A percentile compares a stretch with the other conserved stretches of the same genome.
These are phyloP conservation scores for Penicillium sp. DNA, from an alignment of 2,329 filamentous ascomycete genomes.

Conservation along the genomic window DNA sequence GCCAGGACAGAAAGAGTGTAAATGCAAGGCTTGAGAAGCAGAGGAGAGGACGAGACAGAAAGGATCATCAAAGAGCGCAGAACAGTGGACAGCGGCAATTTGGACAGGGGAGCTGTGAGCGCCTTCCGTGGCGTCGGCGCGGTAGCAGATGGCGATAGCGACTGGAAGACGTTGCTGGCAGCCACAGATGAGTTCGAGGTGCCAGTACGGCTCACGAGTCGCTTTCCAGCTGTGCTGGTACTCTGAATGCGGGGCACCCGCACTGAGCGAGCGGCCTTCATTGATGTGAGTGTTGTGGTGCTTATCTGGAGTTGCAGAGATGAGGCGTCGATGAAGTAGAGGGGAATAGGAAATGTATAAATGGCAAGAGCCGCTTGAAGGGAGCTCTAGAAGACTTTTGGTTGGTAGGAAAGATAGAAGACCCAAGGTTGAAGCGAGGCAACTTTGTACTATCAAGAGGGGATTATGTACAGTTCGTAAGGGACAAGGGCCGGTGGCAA, in stretches of 20 bases:
- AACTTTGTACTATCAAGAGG: constrained; percentile 1
- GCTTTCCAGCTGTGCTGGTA: constrained; percentile 9
- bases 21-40: constrained; percentile 71
- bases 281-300: constrained; percentile 10
- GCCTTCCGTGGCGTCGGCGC: constrained; percentile 23
- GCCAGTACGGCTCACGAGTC: constrained; percentile 34
- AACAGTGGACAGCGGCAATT: constrained; percentile 38
- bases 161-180: constrained; percentile 24
- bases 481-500: constrained; percentile 25
- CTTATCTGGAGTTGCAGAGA: neutral
- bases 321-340: neutral
- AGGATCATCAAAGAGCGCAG: constrained; percentile 38
- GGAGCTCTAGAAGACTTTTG: neutral
- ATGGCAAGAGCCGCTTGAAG: neutral
- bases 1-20: constrained; percentile 61
- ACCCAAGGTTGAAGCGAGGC: constrained; percentile 7
- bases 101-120: constrained; percentile 31
- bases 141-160: constrained; percentile 15
- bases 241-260: constrained; percentile 19
- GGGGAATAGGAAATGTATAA: neutral
- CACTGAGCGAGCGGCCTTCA: constrained; percentile 32
- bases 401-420: neutral
- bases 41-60: constrained; percentile 36
- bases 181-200: constrained; percentile 33
- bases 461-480: constrained; percentile 1